These are phyloP conservation scores for Amphibolis antarctica DNA, from an alignment of 106 monocot genomes.

Conservation along the genomic window DNA sequence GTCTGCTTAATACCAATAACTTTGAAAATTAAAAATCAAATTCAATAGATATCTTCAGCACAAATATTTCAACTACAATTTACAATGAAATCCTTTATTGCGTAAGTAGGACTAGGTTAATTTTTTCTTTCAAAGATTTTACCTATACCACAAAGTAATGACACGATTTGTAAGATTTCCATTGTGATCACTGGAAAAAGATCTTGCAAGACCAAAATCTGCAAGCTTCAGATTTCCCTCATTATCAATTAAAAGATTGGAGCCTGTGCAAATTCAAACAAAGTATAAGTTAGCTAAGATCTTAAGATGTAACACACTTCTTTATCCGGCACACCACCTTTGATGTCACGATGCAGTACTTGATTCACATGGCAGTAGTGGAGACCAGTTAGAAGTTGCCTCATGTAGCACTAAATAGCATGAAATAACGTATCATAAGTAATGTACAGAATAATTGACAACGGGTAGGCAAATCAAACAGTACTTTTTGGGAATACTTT, in stretches of 20 bases:
- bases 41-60: too few species aligned
- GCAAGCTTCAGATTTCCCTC: slow-evolving; percentile 98
- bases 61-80: too few species aligned
- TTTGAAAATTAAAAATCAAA: slow-evolving; percentile 3
- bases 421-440: neutral
- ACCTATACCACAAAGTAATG: slow-evolving; percentile 99
- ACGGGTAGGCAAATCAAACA: neutral
- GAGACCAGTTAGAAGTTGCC: slow-evolving; percentile 85
- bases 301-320: neutral
- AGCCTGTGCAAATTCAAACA: slow-evolving; percentile 34
- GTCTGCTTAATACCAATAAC: slow-evolving; percentile 40
- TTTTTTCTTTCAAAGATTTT: neutral
- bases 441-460: neutral
- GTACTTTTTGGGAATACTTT: slow-evolving; percentile 37
- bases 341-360: slow-evolving; percentile 96
- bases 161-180: slow-evolving; percentile 93
- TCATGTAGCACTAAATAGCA: slow-evolving; percentile 77
- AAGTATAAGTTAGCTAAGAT: neutral
- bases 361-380: slow-evolving; percentile 99
- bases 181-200: slow-evolving; percentile 82
- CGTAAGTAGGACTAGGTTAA: neutral
- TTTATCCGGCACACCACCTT: slow-evolving; percentile 40
- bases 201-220: slow-evolving; percentile 96
- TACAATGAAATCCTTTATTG: too few species aligned
- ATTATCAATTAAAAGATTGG: slow-evolving; percentile 91